Base-by-base conservation (phyloP, 2,329 filamentous ascomycete species). In the Macrophomina pseudophaseolina region DNA sequence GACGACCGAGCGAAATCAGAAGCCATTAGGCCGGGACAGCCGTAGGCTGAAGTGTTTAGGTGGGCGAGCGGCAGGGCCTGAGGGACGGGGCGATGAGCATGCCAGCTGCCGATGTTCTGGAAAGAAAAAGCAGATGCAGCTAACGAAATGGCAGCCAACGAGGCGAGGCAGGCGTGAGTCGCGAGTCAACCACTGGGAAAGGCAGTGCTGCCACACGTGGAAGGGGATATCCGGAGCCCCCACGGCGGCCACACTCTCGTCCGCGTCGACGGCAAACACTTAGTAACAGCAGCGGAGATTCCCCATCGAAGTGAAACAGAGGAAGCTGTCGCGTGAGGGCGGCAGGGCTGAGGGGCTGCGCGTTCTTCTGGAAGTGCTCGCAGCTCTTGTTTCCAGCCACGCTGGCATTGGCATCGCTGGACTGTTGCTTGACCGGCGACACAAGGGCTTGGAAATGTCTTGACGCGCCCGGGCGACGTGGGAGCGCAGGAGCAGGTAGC, bases 401-500 rank as follows among this genome's bases (percentile, higher is more conserved):
- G 12, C 6, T 18, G 23, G 38, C 9, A 42, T 60, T 60, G 42
- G 56, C 56, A 60, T n/a, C 18, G 11, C 12, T 42, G 35, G 54
- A 38, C 14, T 28, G 40, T 48, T 49, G 56, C 56, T 49, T 60
- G 42, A 35, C 8, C 7, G 28, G 30, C 42, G 23, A 7, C 32
- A 46, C 56, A 48, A 60, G 56, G 56, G 8, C 56, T 48, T 48
- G 56, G 56, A 48, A 44, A 48, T 28, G 28, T 60, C 56, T 60
- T 60, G 56, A 48, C 30, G 16, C 38, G 30, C 38, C 3, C 54
- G 44, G 54, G 11, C 7, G 5, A 2, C 11, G 23, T 12, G 23
- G 11, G 8, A 1, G 42, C n/a, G 8, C 16, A 7, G 56, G 42
- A 35, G 30, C 5, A 2, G 32, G n/a, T 42, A 28, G 38, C 16